Base-by-base conservation (phyloP, 345 rosid species). In the Eucalyptus pumila region DNA sequence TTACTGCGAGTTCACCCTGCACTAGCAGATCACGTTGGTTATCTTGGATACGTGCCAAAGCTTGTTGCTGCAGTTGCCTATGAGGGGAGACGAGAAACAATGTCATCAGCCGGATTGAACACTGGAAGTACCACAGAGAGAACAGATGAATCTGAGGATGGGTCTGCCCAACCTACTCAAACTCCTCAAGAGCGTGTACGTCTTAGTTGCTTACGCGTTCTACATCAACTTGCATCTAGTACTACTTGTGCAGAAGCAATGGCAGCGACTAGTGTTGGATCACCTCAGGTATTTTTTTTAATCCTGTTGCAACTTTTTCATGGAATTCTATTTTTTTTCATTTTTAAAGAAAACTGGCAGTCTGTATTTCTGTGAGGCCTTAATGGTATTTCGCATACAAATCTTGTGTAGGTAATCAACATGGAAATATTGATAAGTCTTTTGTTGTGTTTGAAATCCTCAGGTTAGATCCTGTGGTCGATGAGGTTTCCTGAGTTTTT, bases 181-280 rank as follows among this genome's bases (percentile, higher is more conserved):
- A 96, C 99, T 88, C 99, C 95, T 81, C 99, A 96, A 90, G 99
- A 98, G 89, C 97, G 96, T 86, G 99, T 98, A 72, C 99, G 99
- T 86, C 98, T 98, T 86, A 98, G 99, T 91, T 98, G 99, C 89
- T 94, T 98, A 93, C 98, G 99, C 88, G 98, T 97, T 88, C 92
- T 98, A 37, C 99, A 98, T 94, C 99, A 98, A 93, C 99, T 98
- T 91, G 99, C 99, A 44, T 95, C 99, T 52, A 98, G 99, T 92
- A 97, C 97, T 11, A 93, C 93, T 86, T 98, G 99, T 92, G 99
- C 98, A 12, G 99, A 98, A 95, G 99, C 99, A 89, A 98, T 98
- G 99, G 99, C 99, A 69, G 98, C 99, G 86, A 98, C 99, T 86
- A 97, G 99, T 92, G 97, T 91, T 23, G 99, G 99, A 87, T 92